Evolutionary conservation across 306 rosid genomes (phyloP), one percentile per base, ranked within the genome.

Genomic region (Canavalia gladiata): DNA sequence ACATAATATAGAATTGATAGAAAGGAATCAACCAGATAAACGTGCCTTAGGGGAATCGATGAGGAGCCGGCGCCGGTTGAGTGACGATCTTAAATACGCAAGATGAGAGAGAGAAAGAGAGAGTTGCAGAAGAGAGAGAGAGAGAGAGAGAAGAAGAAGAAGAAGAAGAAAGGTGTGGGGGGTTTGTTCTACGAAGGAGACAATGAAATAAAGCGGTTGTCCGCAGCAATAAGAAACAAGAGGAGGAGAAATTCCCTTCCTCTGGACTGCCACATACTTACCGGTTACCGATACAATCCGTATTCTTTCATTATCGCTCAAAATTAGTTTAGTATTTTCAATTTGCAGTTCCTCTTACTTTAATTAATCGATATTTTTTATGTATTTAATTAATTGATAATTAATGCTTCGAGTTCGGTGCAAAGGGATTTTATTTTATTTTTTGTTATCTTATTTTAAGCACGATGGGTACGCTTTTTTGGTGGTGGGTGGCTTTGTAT

Each of bases 121-220:
- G 37, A 47, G 81, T 63, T 79, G 57, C 58, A 78, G 81, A 57
- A 9, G 8, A 41, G 10, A 58, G 45, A 33, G 81, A 41, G 25
- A 18, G 25, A 18, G 25, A 18, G 25, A 18, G 25, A 18, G 25
- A 18, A 18, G 25, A 18, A 18, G 25, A 79, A n/a, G 64, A 51
- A 33, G 81, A 41, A 78, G 77, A 62, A 41, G 57, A 64, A 25
- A 50, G 51, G 49, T 52, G 43, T 8, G 52, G 10, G 6, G 42
- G 77, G 77, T 76, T 74, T 45, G 88, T 45, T 45, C 72, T 5
- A 10, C 29, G 82, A 80, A 74, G 79, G 64, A 59, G 77, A 82
- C 83, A 69, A 70, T 31, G 85, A 82, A 81, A 84, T 88, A 85
- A 81, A 86, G 92, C 90, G 89, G 91, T 80, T 76, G 88, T 70